Evolutionary conservation across 495 filamentous ascomycete genomes (phyloP).

Genomic region (Massariosphaeria phaeospora): DNA sequence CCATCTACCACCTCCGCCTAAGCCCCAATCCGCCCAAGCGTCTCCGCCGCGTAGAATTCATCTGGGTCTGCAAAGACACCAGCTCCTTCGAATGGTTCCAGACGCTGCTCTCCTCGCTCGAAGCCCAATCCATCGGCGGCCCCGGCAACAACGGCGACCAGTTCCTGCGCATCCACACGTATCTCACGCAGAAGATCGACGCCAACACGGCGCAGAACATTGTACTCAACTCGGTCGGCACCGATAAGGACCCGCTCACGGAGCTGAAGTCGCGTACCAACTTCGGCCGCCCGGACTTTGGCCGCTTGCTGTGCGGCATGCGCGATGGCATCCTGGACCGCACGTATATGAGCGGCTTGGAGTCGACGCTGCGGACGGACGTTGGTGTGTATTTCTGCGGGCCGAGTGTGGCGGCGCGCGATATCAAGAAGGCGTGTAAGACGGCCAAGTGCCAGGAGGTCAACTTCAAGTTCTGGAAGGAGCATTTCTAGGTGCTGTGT

Average conservation of each 20-base stretch:
- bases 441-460: constrained; percentile 67
- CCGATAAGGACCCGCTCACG: constrained; percentile 81
- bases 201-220: constrained; percentile 92
- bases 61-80: constrained; percentile 98
- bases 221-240: constrained; percentile 88
- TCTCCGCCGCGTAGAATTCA: constrained; percentile 93
- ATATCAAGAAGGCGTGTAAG: constrained; percentile 78
- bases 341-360: constrained; percentile 76
- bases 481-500: constrained; percentile 68
- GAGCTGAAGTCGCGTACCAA: constrained; percentile 86
- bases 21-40: constrained; percentile 79
- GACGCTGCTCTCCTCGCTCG: constrained; percentile 83
- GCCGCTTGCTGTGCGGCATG: constrained; percentile 75
- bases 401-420: constrained; percentile 69
- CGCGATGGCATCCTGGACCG: constrained; percentile 78
- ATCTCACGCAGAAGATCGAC: constrained; percentile 90
- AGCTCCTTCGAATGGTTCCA: constrained; percentile 99
- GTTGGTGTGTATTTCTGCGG: constrained; percentile 99
- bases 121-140: constrained; percentile 70
- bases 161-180: constrained; percentile 97
- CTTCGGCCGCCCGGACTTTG: constrained; percentile 92
- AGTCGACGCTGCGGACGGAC: constrained; percentile 65
- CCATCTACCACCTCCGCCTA: constrained; percentile 93
- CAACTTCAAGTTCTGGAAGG: constrained; percentile 98
- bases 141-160: constrained; percentile 63